Evolutionary conservation across 2,329 filamentous ascomycete species (phyloP).

Genomic region (Epichloe baconii): DNA sequence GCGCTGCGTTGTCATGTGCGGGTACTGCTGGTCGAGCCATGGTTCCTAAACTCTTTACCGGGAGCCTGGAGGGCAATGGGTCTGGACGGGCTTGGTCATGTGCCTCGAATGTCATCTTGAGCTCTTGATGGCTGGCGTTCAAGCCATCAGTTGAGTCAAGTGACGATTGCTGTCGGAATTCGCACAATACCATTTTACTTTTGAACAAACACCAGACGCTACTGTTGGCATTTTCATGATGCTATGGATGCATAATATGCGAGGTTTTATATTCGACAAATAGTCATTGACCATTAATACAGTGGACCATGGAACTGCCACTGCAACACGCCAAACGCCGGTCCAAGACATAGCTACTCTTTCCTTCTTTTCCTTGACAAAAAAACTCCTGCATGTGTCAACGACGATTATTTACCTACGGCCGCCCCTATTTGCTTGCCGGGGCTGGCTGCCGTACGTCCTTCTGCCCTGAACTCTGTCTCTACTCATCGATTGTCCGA

Average conservation of each 20-base stretch:
- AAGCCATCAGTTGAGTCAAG: not conserved
- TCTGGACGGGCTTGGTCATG: slow-evolving; percentile 30
- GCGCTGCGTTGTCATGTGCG: slow-evolving; percentile 23
- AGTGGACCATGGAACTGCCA: not conserved
- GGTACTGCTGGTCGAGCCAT: slow-evolving; percentile 67
- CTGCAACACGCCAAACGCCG: slow-evolving; percentile 3
- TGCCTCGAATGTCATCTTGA: slow-evolving; percentile 17
- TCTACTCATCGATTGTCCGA: slow-evolving; percentile 68
- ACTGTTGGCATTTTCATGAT: not conserved
- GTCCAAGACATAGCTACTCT: not conserved
- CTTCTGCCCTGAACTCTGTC: slow-evolving; percentile 53
- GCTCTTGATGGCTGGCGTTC: not conserved
- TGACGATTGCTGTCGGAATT: not conserved
- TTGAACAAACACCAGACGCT: too few relatives aligned
- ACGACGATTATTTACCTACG: slow-evolving; percentile 1
- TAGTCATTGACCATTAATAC: not conserved
- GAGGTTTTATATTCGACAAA: not conserved
- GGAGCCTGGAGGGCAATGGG: slow-evolving; percentile 27
- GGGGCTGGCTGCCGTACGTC: slow-evolving; percentile 67
- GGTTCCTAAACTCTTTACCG: slow-evolving; percentile 37
- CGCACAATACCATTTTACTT: too few relatives aligned
- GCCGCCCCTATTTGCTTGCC: slow-evolving; percentile 30
- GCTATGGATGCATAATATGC: not conserved
- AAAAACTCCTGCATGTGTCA: not conserved
- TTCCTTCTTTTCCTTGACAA: not conserved